Conservation (phyloP, 768 basidiomycete species). For the Suillus spraguei region DNA sequence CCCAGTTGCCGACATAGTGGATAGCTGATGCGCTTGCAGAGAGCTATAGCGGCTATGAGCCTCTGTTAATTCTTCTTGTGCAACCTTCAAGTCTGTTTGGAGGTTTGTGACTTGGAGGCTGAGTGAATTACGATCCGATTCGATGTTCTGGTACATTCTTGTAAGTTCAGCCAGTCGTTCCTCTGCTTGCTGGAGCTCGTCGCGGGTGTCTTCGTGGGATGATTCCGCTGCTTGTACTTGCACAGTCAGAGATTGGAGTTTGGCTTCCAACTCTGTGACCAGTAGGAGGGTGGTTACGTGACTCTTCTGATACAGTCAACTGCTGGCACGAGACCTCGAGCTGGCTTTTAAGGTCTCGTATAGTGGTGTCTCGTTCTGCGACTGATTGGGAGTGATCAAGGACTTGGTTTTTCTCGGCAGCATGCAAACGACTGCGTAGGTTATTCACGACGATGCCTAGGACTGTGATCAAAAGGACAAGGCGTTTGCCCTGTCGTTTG, state of each 20-base stretch:
- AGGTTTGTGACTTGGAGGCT: conserved; percentile 65
- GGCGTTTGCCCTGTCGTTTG: conserved; percentile 26
- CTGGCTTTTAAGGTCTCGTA: conserved; percentile 31
- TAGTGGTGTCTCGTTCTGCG: conserved; percentile 20
- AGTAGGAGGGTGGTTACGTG: conserved; percentile 27
- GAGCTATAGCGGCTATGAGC: conserved; percentile 62
- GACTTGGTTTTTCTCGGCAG: conserved; percentile 15
- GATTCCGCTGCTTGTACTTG: conserved; percentile 35
- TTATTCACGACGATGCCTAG: conserved; percentile 44
- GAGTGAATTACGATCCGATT: conserved; percentile 68
- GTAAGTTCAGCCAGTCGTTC: conserved; percentile 47
- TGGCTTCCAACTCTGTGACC: conserved; percentile 38
- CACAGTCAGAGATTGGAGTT: conserved; percentile 34
- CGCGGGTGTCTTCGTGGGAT: conserved; percentile 39
- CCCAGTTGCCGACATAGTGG: conserved; percentile 59
- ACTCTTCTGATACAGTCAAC: conserved; percentile 37
- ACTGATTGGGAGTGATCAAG: conserved; percentile 18
- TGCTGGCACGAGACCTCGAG: conserved; percentile 35
- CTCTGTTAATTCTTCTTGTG: conserved; percentile 54
- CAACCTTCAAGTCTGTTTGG: conserved; percentile 54
- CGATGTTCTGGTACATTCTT: conserved; percentile 53
- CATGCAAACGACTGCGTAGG: conserved; percentile 29
- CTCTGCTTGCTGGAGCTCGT: conserved; percentile 31
- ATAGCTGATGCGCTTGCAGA: conserved; percentile 69
- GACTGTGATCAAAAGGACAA: conserved; percentile 37